Evolutionary conservation across 2,329 filamentous ascomycete species (phyloP).

Genomic region (Aureobasidium sp.): DNA sequence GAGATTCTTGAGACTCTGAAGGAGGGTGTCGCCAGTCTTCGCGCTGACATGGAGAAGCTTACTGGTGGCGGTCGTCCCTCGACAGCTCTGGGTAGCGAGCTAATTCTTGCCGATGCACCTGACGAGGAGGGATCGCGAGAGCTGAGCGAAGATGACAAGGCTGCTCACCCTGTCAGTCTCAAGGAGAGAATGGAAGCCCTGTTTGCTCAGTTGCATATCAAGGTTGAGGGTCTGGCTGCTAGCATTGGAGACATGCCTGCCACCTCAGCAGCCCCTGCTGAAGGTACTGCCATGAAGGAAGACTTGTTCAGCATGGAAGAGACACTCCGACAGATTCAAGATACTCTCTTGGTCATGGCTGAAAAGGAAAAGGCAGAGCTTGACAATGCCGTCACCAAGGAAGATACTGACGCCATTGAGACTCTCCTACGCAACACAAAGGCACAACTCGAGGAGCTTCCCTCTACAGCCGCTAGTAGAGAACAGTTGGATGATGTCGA

Average conservation of each 20-base stretch:
- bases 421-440: slow-evolving; percentile 87
- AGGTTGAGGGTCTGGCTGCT: slow-evolving; percentile 70
- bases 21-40: slow-evolving; percentile 68
- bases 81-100: slow-evolving; percentile 44
- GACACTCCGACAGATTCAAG: slow-evolving; percentile 51
- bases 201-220: slow-evolving; percentile 73
- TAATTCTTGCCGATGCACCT: slow-evolving; percentile 49
- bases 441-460: slow-evolving; percentile 74
- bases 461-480: slow-evolving; percentile 60
- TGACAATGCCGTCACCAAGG: slow-evolving; percentile 59
- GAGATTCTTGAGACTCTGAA: slow-evolving; percentile 86
- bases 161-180: slow-evolving; percentile 32
- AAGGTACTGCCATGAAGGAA: slow-evolving; percentile 40
- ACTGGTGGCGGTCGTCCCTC: slow-evolving; percentile 48
- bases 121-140: slow-evolving; percentile 36
- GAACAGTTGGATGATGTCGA: slow-evolving; percentile 58
- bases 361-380: slow-evolving; percentile 33
- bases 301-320: slow-evolving; percentile 46
- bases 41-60: slow-evolving; percentile 69
- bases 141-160: slow-evolving; percentile 19
- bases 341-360: slow-evolving; percentile 48
- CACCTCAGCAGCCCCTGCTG: slow-evolving; percentile 27
- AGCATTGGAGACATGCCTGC: slow-evolving; percentile 42
- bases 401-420: slow-evolving; percentile 86
- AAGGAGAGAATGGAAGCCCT: slow-evolving; percentile 77